Base-by-base conservation (phyloP, 225 moss, liverwort and hornwort genomes). In the Marchantia paleacea region DNA sequence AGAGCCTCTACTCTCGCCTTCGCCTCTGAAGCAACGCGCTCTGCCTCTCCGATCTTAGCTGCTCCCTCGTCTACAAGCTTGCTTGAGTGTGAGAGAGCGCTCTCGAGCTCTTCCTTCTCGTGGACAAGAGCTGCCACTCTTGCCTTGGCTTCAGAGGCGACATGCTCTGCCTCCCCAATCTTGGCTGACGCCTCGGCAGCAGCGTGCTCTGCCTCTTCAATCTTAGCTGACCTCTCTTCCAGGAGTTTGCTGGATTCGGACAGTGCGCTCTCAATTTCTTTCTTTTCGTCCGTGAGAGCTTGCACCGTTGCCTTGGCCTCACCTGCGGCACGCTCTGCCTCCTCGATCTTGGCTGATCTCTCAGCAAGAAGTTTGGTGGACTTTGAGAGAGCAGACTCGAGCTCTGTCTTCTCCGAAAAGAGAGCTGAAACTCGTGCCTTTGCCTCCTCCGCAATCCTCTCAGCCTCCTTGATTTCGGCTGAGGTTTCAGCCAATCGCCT, bases 101-200 rank as follows among this genome's bases (percentile, higher is more conserved):
- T 55, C 70, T 80, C 79, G 2, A 80, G 70, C 70, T 80, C 69
- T 24, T 69, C 55, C 79, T 80, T 80, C 39, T 72, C 71, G 11
- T 39, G 26, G n/a, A 48, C 0, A 18, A 80, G 79, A 55, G 55
- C 49, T 29, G 15, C 26, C 5, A 72, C 55, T 39, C 50, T 53
- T 12, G 54, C 79, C 54, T 80, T 48, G 4, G 79, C 68, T 25
- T 69, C 79, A n/a, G 22, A 7, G 18, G 79, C 80, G 14, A 20
- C 58, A 13, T 14, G 71, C 72, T 80, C 79, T 6, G 79, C 79
- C 52, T 62, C 49, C 22, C 28, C 49, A 49, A 73, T 25, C 55
- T 22, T 55, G 13, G 31, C 80, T 16, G 52, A 39, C 10, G 80
- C 80, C 49, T 74, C 50, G 30, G 47, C 80, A 8, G 31, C 61